Evolutionary conservation across 805 yeast genomes (phyloP).

Genomic region (Kregervanrija delftensis): DNA sequence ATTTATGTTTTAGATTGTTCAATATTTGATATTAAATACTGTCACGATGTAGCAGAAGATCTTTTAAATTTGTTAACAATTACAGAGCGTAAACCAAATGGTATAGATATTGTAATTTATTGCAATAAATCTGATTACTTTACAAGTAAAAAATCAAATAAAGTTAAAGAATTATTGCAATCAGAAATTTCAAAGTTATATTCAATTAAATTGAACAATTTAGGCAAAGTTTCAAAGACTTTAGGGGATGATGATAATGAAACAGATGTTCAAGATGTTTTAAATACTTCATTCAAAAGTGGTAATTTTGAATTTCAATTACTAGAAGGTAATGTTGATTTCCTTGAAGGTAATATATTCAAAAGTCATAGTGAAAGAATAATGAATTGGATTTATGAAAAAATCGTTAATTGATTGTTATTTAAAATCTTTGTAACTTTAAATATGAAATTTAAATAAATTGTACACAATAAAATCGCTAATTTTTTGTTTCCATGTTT

Average conservation of each 20-base stretch:
- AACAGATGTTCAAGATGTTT: slow-evolving; percentile 25
- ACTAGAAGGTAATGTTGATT: slow-evolving; percentile 67
- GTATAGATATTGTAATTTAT: slow-evolving; percentile 69
- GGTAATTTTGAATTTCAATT: slow-evolving; percentile 55
- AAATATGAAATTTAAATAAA: no score
- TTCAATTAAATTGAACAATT: slow-evolving; percentile 37
- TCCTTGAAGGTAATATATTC: slow-evolving; percentile 65
- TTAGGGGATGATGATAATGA: slow-evolving; percentile 20
- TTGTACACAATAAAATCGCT: no score
- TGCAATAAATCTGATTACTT: slow-evolving; percentile 84
- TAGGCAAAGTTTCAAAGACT: slow-evolving; percentile 37
- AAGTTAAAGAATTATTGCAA: slow-evolving; percentile 56
- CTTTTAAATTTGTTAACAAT: slow-evolving; percentile 51
- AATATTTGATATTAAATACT: slow-evolving; percentile 41
- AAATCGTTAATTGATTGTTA: slow-evolving; percentile 47
- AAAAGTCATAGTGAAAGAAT: slow-evolving; percentile 47
- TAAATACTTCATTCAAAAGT: slow-evolving; percentile 36
- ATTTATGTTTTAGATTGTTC: slow-evolving; percentile 73
- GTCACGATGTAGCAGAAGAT: slow-evolving; percentile 50
- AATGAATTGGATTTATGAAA: slow-evolving; percentile 76
- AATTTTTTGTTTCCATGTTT: no score
- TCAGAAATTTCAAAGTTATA: slow-evolving; percentile 53
- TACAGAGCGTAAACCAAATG: slow-evolving; percentile 59
- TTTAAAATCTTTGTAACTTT: background rate
- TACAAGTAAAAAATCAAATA: slow-evolving; percentile 64